A percentile compares a stretch with the other conserved stretches of the same genome.
phyloP scores from a whole-genome alignment of 2,329 filamentous ascomycete species.

The Aspergillus quadrilineatus region DNA sequence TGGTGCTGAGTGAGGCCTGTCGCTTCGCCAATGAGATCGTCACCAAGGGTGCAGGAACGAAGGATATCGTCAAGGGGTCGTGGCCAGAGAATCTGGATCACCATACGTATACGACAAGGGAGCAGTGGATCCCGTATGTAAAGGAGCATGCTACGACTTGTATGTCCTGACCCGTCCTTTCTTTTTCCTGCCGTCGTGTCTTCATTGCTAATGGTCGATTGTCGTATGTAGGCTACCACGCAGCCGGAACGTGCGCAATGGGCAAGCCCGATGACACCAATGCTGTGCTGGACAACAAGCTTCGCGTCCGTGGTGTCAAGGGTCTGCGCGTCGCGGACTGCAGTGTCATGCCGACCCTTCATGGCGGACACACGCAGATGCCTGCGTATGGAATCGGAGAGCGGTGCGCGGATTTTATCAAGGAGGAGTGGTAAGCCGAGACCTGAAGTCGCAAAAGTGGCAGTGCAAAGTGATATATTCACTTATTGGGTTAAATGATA shows the following conservation, averaged over 20 bases:
- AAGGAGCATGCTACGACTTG: constrained; percentile 61
- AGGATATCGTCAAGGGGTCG: constrained; percentile 58
- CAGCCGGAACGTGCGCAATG: constrained; percentile 59
- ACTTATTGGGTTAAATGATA: too few species aligned
- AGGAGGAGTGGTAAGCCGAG: constrained; percentile 32
- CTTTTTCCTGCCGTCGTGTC: background rate
- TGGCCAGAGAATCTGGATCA: constrained; percentile 57
- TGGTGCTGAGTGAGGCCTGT: constrained; percentile 61
- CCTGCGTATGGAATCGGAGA: constrained; percentile 59
- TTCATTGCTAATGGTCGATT: background rate
- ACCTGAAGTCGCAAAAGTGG: background rate
- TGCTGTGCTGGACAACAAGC: constrained; percentile 55
- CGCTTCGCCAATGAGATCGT: constrained; percentile 61
- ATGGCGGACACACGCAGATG: constrained; percentile 57
- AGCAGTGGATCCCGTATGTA: constrained; percentile 60
- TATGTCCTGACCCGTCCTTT: constrained; percentile 37
- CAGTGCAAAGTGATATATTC: background rate
- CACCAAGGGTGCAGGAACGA: constrained; percentile 54
- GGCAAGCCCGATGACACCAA: constrained; percentile 48
- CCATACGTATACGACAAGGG: constrained; percentile 53
- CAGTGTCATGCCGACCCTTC: constrained; percentile 53
- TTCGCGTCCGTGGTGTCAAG: constrained; percentile 54
- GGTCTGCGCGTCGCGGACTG: constrained; percentile 56
- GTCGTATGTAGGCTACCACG: constrained; percentile 51
- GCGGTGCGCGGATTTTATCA: constrained; percentile 54